These are phyloP conservation scores for Jacaranda copaia DNA, from an alignment of 257 asterid species.

Conservation along the genomic window DNA sequence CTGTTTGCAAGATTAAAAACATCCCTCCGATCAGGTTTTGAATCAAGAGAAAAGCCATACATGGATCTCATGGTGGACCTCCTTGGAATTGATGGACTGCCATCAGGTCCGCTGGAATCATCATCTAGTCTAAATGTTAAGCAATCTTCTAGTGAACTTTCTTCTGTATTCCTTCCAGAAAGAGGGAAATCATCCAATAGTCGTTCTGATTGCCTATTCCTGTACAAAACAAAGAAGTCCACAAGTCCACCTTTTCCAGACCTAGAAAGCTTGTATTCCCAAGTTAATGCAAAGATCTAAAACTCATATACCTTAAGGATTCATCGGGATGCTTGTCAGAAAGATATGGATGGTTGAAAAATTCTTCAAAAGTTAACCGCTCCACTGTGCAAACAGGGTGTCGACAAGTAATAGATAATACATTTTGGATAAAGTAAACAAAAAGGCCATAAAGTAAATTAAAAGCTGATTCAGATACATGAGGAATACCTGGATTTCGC, in stretches of 20 bases:
- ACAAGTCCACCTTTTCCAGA: slow-evolving; percentile 24
- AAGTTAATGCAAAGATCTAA: slow-evolving; percentile 33
- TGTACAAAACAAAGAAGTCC: slow-evolving; percentile 39
- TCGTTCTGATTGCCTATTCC: slow-evolving; percentile 62
- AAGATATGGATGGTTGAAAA: slow-evolving; percentile 92
- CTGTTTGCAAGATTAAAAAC: slow-evolving; percentile 45
- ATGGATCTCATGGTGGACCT: slow-evolving; percentile 55
- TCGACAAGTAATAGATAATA: slow-evolving; percentile 26
- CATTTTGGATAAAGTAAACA: background rate
- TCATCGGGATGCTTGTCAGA: slow-evolving; percentile 62
- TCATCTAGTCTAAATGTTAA: slow-evolving; percentile 83
- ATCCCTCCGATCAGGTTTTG: slow-evolving; percentile 55
- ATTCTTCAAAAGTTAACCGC: slow-evolving; percentile 93
- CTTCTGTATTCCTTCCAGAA: slow-evolving; percentile 57
- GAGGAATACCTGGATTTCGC: slow-evolving; percentile 78
- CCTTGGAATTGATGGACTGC: slow-evolving; percentile 60
- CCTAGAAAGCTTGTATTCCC: slow-evolving; percentile 21
- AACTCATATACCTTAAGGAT: slow-evolving; percentile 55
- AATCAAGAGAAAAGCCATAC: slow-evolving; percentile 70
- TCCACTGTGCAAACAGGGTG: slow-evolving; percentile 64
- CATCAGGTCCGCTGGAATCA: slow-evolving; percentile 63
- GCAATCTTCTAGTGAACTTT: slow-evolving; percentile 74
- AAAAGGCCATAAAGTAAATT: slow-evolving; percentile 15
- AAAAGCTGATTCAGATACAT: slow-evolving; percentile 16
- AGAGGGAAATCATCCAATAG: slow-evolving; percentile 52